phyloP scores from a whole-genome alignment of 345 rosid genomes.

The Eucalyptus marginata region DNA sequence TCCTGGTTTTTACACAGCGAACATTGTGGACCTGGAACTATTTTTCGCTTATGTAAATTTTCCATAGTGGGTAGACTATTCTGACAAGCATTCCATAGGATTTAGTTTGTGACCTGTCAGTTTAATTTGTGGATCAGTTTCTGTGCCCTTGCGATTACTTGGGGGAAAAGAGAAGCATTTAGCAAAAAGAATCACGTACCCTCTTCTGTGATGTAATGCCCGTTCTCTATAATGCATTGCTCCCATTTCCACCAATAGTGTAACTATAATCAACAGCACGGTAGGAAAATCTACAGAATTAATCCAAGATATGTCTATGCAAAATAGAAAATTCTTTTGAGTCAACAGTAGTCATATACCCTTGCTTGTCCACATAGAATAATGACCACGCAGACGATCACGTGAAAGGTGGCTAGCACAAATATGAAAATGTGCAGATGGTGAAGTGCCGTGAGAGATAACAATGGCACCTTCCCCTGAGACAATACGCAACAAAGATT shows the following conservation, averaged over 20 bases:
- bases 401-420: slow-evolving; percentile 60
- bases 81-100: neutral
- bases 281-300: neutral
- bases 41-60: neutral
- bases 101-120: neutral
- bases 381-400: slow-evolving; percentile 60
- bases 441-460: slow-evolving; percentile 56
- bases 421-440: slow-evolving; percentile 85
- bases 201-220: slow-evolving; percentile 16
- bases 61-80: neutral
- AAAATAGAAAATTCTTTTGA: neutral
- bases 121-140: neutral
- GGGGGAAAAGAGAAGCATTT: neutral
- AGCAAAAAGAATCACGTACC: slow-evolving; percentile 6
- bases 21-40: neutral
- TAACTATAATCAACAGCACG: slow-evolving; percentile 15
- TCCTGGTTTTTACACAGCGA: neutral
- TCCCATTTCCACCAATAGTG: slow-evolving; percentile 82
- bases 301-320: neutral
- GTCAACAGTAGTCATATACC: slow-evolving; percentile 4
- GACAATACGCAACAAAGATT: neutral
- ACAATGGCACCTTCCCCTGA: slow-evolving; percentile 55
- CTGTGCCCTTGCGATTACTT: neutral
- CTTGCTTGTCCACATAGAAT: slow-evolving; percentile 65
- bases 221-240: slow-evolving; percentile 17